Conservation (phyloP, 257 asterid genomes). For the Euphrasia confusa region DNA sequence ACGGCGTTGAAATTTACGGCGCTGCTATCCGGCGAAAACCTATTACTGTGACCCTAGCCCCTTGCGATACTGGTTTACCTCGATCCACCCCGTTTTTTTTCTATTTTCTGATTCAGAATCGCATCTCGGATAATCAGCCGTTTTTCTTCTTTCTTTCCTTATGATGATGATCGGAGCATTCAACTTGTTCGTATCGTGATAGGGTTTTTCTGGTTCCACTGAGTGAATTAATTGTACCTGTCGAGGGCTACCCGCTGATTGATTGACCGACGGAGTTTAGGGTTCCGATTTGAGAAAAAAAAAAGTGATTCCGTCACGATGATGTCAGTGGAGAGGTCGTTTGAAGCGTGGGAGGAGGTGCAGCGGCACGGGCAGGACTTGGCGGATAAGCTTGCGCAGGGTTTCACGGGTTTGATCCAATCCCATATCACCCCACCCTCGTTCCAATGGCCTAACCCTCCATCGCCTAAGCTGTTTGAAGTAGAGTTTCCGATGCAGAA, state of each 20-base stretch:
- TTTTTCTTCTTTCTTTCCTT: too few species aligned
- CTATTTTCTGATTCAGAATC: background rate
- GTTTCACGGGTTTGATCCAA: conserved; percentile 78
- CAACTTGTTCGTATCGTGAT: background rate
- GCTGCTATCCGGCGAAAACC: background rate
- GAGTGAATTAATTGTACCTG: background rate
- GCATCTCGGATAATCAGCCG: background rate
- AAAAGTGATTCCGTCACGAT: conserved; percentile 22
- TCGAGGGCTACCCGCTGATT: conserved; percentile 4
- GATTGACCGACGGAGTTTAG: conserved; percentile 16
- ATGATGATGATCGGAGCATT: conserved; percentile 6
- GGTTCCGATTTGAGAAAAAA: conserved; percentile 15
- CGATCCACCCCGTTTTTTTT: too few species aligned
- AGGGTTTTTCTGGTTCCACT: background rate
- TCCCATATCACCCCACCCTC: conserved; percentile 75
- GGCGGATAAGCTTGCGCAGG: conserved; percentile 84
- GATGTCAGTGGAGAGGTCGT: conserved; percentile 94
- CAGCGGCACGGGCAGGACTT: conserved; percentile 92
- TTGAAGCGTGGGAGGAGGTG: conserved; percentile 99
- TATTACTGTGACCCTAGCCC: too few species aligned
- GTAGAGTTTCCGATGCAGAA: conserved; percentile 60
- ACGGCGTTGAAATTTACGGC: conserved; percentile 7
- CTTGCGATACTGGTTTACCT: too few species aligned
- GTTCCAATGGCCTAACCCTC: conserved; percentile 75
- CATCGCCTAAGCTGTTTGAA: conserved; percentile 59